A percentile compares a stretch with the other conserved stretches of the same genome.
phyloP scores from a whole-genome alignment of 139 green algal genomes.

The Coelastrella sp. region DNA sequence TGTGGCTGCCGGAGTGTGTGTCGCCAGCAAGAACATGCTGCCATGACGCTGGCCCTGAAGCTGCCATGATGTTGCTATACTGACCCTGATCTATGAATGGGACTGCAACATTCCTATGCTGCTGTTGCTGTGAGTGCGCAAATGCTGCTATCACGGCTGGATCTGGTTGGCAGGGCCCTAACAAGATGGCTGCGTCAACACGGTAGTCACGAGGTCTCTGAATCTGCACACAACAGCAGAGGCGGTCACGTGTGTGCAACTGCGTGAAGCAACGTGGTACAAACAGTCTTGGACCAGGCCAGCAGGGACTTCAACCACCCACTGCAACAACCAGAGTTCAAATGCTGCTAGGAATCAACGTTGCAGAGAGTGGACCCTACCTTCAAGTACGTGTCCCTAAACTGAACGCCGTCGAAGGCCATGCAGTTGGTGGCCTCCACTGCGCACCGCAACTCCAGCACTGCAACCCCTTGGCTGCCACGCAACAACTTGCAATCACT shows the following conservation, averaged over 20 bases:
- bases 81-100: no score
- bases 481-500: slow-evolving; percentile 1
- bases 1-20: no score
- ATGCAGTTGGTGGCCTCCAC: slow-evolving; percentile 41
- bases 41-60: not conserved
- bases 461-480: not conserved
- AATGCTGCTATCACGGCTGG: slow-evolving; percentile 25
- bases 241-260: no score
- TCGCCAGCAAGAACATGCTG: no score
- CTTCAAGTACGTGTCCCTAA: not conserved
- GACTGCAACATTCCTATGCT: not conserved
- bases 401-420: slow-evolving; percentile 23
- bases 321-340: no score
- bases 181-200: not conserved
- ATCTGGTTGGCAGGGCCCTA: slow-evolving; percentile 10
- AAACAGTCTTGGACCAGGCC: no score
- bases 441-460: slow-evolving; percentile 38
- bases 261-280: no score
- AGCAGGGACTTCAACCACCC: no score
- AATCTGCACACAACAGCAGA: no score
- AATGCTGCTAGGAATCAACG: not conserved
- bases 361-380: not conserved
- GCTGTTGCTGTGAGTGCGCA: not conserved
- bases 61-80: no score
- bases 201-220: slow-evolving; percentile 4